Conservation (phyloP, 192 early-diverging fungal genomes). For the Coemansia umbellata region DNA sequence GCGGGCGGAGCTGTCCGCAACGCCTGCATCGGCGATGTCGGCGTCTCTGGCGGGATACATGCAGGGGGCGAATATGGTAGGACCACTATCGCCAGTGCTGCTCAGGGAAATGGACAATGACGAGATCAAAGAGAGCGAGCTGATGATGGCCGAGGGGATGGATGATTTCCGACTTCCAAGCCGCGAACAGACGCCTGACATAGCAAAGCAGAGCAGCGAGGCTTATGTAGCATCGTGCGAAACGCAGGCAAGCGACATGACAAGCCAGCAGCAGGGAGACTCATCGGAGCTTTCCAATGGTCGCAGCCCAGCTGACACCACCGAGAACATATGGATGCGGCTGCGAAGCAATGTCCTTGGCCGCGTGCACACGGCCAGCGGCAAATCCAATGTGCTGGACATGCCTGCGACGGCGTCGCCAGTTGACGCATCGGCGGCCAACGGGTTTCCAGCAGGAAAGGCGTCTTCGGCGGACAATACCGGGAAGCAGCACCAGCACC, state of each 20-base stretch:
- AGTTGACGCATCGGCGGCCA: background rate
- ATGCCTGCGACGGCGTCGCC: background rate
- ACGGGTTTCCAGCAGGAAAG: background rate
- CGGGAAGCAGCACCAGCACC: background rate
- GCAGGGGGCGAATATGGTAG: background rate
- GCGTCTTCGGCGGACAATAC: background rate
- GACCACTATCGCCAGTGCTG: conserved; percentile 16
- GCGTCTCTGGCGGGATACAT: background rate
- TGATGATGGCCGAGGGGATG: conserved; percentile 40
- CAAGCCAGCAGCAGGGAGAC: no score
- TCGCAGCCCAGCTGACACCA: conserved; percentile 12
- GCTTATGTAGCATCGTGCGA: no score
- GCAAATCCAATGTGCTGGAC: background rate
- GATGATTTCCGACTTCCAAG: background rate
- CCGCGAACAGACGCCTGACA: conserved; percentile 1
- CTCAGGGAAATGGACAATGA: conserved; percentile 27
- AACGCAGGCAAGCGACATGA: no score
- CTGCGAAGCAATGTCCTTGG: conserved; percentile 46
- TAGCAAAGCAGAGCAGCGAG: background rate
- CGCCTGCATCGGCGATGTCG: background rate
- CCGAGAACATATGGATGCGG: conserved; percentile 39
- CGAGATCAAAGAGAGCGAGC: conserved; percentile 40
- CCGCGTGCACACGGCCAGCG: conserved; percentile 16
- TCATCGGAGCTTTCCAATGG: no score
- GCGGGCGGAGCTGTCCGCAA: background rate